These are phyloP conservation scores for Aureobasidium zeae DNA, from an alignment of 2,329 filamentous ascomycete genomes.

Conservation along the genomic window DNA sequence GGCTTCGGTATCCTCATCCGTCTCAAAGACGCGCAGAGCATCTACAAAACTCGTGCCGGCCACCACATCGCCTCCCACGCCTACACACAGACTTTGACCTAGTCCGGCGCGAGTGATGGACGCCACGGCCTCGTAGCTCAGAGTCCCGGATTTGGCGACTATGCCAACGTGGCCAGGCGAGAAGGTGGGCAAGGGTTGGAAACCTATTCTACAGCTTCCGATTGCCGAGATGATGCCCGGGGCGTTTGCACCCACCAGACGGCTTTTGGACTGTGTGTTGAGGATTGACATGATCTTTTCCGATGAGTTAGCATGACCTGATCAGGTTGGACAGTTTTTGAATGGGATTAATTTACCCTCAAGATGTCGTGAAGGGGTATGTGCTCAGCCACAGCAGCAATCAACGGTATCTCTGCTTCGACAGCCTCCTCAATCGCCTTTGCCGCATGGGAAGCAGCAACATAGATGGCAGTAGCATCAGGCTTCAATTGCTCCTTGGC, in stretches of 20 bases:
- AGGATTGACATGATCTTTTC: conserved; percentile 58
- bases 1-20: conserved; percentile 59
- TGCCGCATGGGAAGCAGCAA: conserved; percentile 64
- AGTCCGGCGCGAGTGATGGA: conserved; percentile 64
- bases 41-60: conserved; percentile 68
- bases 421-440: conserved; percentile 71
- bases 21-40: conserved; percentile 55
- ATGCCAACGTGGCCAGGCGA: conserved; percentile 61
- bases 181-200: conserved; percentile 68
- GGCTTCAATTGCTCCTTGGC: conserved; percentile 63
- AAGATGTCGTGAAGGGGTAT: conserved; percentile 71
- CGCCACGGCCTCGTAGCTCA: conserved; percentile 72
- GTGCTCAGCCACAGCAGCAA: conserved; percentile 72
- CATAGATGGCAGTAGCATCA: conserved; percentile 71
- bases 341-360: conserved; percentile 43
- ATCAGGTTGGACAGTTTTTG: not conserved
- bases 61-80: conserved; percentile 67
- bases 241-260: conserved; percentile 71
- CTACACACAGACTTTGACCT: conserved; percentile 67
- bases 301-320: conserved; percentile 16
- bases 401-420: conserved; percentile 65
- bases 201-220: conserved; percentile 61
- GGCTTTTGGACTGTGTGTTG: conserved; percentile 59
- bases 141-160: conserved; percentile 69
- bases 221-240: conserved; percentile 70